Evolutionary conservation across 495 filamentous ascomycete species (phyloP).

Genomic region (Lichina pygmaea): DNA sequence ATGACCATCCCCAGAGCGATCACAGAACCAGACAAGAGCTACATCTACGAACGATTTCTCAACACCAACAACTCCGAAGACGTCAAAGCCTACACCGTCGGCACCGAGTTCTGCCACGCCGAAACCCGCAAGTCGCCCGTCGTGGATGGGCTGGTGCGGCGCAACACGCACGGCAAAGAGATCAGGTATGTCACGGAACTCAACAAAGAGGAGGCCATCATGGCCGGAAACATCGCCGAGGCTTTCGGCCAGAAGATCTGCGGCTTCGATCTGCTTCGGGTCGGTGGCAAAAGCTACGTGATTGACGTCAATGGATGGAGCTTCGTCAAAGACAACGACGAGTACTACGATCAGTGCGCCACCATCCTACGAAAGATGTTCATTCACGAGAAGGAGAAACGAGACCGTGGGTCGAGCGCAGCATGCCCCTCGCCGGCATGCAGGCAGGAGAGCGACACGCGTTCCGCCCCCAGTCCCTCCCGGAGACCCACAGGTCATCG

Average conservation of each 20-base stretch:
- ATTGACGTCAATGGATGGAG: slow-evolving; percentile 99
- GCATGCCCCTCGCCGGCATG: slow-evolving; percentile 7
- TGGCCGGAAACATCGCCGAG: slow-evolving; percentile 70
- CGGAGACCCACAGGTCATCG: slow-evolving; percentile 7
- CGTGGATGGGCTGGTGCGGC: slow-evolving; percentile 81
- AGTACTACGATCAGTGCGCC: slow-evolving; percentile 84
- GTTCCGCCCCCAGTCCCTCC: neutral
- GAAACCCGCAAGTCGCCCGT: slow-evolving; percentile 94
- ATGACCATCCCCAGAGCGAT: slow-evolving; percentile 53
- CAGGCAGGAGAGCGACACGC: slow-evolving; percentile 3
- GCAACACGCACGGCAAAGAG: slow-evolving; percentile 93
- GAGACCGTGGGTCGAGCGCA: slow-evolving; percentile 12
- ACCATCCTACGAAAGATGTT: slow-evolving; percentile 71
- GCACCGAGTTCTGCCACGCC: slow-evolving; percentile 78
- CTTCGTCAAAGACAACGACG: slow-evolving; percentile 98
- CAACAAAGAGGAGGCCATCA: slow-evolving; percentile 50
- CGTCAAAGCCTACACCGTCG: slow-evolving; percentile 96
- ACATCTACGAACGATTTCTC: slow-evolving; percentile 92
- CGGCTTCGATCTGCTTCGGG: slow-evolving; percentile 83
- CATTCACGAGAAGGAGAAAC: slow-evolving; percentile 38
- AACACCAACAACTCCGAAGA: slow-evolving; percentile 89
- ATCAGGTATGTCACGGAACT: slow-evolving; percentile 80
- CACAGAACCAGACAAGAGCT: slow-evolving; percentile 51
- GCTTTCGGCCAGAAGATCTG: slow-evolving; percentile 90
- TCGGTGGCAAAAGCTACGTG: slow-evolving; percentile 72